A percentile compares a stretch with the other conserved stretches of the same genome.
Evolutionary conservation across 192 early-diverging fungal genomes (phyloP).

Genomic region (Coemansia sp.): DNA sequence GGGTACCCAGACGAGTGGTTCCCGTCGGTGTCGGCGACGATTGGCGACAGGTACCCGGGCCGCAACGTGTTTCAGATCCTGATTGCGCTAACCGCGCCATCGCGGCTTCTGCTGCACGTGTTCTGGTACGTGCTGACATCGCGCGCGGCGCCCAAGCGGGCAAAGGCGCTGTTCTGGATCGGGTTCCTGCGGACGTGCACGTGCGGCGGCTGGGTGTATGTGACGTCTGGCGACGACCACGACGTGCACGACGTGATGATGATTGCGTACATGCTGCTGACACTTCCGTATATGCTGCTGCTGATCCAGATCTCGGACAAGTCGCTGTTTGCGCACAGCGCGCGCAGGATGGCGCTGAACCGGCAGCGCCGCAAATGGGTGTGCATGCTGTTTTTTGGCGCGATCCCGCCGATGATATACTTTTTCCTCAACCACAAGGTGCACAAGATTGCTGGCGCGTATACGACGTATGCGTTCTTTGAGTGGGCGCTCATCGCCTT

Average conservation of each 20-base stretch:
- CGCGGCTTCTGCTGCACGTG: constrained; percentile 47
- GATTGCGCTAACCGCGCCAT: constrained; percentile 67
- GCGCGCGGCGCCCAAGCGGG: constrained; percentile 29
- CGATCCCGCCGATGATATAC: constrained; percentile 72
- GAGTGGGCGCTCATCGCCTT: constrained; percentile 82
- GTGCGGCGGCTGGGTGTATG: constrained; percentile 81
- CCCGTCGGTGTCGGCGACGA: constrained; percentile 77
- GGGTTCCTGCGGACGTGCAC: constrained; percentile 66
- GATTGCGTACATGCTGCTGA: constrained; percentile 74
- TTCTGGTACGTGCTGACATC: constrained; percentile 51
- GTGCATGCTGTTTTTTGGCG: constrained; percentile 63
- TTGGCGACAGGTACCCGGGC: constrained; percentile 78
- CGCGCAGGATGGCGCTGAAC: constrained; percentile 35
- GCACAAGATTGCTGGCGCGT: constrained; percentile 69
- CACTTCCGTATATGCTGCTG: constrained; percentile 71
- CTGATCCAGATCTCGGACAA: constrained; percentile 54
- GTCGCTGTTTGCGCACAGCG: constrained; percentile 42
- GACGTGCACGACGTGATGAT: constrained; percentile 77
- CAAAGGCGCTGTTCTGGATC: constrained; percentile 48
- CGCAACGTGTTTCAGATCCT: constrained; percentile 74
- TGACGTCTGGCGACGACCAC: constrained; percentile 80
- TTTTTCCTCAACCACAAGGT: constrained; percentile 80
- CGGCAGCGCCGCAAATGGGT: constrained; percentile 54
- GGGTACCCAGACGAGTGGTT: constrained; percentile 82
- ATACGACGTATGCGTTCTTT: constrained; percentile 79